A percentile compares a stretch with the other conserved stretches of the same genome.
Evolutionary conservation across 331 rosid species (phyloP).

Genomic region (Phaseolus coccineus): DNA sequence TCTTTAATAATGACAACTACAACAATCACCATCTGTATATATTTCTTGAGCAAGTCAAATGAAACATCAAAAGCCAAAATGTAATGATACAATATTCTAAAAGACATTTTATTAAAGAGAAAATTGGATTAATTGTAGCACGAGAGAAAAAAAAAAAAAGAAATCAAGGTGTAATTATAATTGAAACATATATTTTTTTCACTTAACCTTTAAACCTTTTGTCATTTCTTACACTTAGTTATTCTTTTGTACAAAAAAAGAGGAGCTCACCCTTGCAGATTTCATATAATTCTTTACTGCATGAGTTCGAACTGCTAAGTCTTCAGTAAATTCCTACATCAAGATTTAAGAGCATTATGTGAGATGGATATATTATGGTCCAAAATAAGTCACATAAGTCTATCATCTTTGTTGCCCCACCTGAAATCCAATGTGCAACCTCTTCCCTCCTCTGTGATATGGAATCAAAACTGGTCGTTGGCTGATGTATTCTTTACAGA

Average conservation of each 20-base stretch:
- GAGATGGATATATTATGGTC: conserved; percentile 33
- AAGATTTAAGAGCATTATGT: conserved; percentile 28
- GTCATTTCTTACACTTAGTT: not conserved
- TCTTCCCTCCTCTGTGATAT: conserved; percentile 93
- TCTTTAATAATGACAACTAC: not conserved
- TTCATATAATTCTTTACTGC: conserved; percentile 67
- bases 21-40: not conserved
- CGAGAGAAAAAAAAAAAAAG: not conserved
- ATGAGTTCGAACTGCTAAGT: conserved; percentile 80
- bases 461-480: conserved; percentile 88
- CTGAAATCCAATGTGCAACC: conserved; percentile 96
- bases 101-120: not conserved
- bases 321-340: conserved; percentile 88
- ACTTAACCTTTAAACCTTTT: conserved; percentile 14
- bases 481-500: conserved; percentile 74
- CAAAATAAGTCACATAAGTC: conserved; percentile 35
- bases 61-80: not conserved
- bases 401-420: conserved; percentile 49
- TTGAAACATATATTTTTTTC: not conserved
- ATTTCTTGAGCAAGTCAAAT: conserved; percentile 12
- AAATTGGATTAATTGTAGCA: not conserved
- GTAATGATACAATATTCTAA: not conserved
- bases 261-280: conserved; percentile 71
- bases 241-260: conserved; percentile 19
- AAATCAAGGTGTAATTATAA: not conserved